These are phyloP conservation scores for Candida boidinii DNA, from an alignment of 805 yeast species.

Conservation along the genomic window DNA sequence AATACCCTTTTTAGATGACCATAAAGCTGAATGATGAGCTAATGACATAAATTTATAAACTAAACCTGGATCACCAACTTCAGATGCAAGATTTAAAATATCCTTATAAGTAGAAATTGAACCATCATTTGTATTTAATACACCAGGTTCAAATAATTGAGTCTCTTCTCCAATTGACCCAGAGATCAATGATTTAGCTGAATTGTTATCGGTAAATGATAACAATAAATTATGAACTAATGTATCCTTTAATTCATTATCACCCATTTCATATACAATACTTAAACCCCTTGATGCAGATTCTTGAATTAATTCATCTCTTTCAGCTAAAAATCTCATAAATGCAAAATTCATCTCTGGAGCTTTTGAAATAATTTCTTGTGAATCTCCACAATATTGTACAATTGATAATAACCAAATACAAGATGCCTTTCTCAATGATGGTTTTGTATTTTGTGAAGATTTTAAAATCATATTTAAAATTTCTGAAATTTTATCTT, in stretches of 20 bases:
- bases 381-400: conserved; percentile 56
- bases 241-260: conserved; percentile 54
- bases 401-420: conserved; percentile 78
- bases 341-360: conserved; percentile 66
- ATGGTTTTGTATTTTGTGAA: conserved; percentile 61
- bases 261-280: conserved; percentile 73
- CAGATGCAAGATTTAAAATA: conserved; percentile 79
- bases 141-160: conserved; percentile 76
- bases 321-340: conserved; percentile 68
- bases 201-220: conserved; percentile 68
- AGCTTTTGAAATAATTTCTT: conserved; percentile 31
- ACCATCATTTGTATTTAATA: conserved; percentile 70
- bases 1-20: conserved; percentile 91
- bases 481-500: conserved; percentile 20
- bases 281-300: conserved; percentile 86
- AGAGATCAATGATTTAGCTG: conserved; percentile 36
- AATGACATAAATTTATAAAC: conserved; percentile 92
- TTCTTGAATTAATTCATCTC: conserved; percentile 86
- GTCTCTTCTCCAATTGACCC: conserved; percentile 77
- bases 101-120: conserved; percentile 89
- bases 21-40: conserved; percentile 77
- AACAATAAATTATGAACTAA: conserved; percentile 64
- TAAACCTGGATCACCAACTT: conserved; percentile 90
- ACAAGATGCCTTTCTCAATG: conserved; percentile 67
- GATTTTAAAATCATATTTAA: conserved; percentile 42